These are phyloP conservation scores for Daldinia caldariorum DNA, from an alignment of 495 filamentous ascomycete species.

Conservation along the genomic window DNA sequence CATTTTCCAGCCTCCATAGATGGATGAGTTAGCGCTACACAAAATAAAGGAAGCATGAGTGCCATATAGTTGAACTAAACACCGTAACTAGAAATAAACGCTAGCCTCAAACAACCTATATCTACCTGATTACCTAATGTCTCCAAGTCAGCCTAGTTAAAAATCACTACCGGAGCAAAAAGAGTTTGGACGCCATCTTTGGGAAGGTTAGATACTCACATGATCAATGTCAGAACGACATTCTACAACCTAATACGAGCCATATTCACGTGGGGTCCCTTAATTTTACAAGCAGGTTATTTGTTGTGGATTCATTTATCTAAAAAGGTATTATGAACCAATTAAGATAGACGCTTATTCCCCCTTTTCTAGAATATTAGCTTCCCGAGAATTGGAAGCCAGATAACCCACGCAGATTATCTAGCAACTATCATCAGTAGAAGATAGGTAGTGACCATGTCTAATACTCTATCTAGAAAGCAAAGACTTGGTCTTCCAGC, in stretches of 20 bases:
- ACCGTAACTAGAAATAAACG: no score
- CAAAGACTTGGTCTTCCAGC: constrained; percentile 97
- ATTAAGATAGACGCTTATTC: not conserved
- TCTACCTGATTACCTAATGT: no score
- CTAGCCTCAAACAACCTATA: no score
- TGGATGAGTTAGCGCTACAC: no score
- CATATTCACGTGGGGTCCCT: not conserved
- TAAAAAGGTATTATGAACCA: not conserved
- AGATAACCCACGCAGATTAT: not conserved
- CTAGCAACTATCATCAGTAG: not conserved
- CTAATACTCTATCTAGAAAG: constrained; percentile 76
- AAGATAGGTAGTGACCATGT: not conserved
- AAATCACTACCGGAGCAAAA: not conserved
- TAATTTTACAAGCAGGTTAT: not conserved
- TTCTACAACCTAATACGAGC: constrained; percentile 9
- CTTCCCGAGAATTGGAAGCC: not conserved
- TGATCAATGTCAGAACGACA: constrained; percentile 2
- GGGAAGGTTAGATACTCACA: not conserved
- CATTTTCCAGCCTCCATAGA: no score
- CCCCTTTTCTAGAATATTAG: not conserved
- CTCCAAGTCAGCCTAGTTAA: no score
- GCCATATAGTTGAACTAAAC: no score
- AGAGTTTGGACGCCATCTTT: no score
- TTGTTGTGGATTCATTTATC: not conserved
- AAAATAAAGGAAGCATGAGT: no score